Evolutionary conservation across 2,329 filamentous ascomycete species (phyloP).

Genomic region (Fusarium transvaalense): DNA sequence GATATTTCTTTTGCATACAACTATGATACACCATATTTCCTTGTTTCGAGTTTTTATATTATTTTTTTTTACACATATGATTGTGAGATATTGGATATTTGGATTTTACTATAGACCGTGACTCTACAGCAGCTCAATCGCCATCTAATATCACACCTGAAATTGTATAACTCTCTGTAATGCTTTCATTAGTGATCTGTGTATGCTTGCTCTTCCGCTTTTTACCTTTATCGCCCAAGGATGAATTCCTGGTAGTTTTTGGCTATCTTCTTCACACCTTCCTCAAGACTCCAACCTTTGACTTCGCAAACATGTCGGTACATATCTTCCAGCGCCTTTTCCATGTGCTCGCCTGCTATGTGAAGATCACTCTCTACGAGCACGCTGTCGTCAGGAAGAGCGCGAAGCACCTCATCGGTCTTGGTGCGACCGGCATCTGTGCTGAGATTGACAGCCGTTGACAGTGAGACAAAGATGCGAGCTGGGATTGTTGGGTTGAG

Average conservation of each 20-base stretch:
- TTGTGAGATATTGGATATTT: constrained; percentile 11
- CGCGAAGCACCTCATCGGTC: constrained; percentile 75
- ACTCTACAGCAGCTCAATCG: constrained; percentile 26
- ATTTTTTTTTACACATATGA: constrained; percentile 18
- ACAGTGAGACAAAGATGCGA: constrained; percentile 89
- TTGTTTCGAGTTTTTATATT: constrained; percentile 13
- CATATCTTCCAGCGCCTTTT: constrained; percentile 79
- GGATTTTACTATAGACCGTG: constrained; percentile 11
- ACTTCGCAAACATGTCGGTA: constrained; percentile 80
- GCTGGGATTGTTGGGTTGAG: constrained; percentile 78
- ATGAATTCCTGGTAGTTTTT: constrained; percentile 84
- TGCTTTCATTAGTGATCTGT: constrained; percentile 3
- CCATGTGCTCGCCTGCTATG: constrained; percentile 84
- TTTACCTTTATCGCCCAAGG: constrained; percentile 64
- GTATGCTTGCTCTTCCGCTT: background rate
- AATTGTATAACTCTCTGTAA: constrained; percentile 11
- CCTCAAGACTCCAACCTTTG: constrained; percentile 80
- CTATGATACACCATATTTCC: constrained; percentile 35
- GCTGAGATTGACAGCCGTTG: constrained; percentile 81
- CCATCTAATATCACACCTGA: constrained; percentile 35
- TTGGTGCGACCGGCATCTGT: constrained; percentile 59
- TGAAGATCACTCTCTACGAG: constrained; percentile 94
- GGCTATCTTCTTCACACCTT: constrained; percentile 76
- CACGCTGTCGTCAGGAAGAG: constrained; percentile 81
- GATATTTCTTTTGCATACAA: constrained; percentile 27